A percentile compares a stretch with the other conserved stretches of the same genome.
These are phyloP conservation scores for Gymnopus androsaceus DNA, from an alignment of 1,284 basidiomycete species.

Conservation along the genomic window DNA sequence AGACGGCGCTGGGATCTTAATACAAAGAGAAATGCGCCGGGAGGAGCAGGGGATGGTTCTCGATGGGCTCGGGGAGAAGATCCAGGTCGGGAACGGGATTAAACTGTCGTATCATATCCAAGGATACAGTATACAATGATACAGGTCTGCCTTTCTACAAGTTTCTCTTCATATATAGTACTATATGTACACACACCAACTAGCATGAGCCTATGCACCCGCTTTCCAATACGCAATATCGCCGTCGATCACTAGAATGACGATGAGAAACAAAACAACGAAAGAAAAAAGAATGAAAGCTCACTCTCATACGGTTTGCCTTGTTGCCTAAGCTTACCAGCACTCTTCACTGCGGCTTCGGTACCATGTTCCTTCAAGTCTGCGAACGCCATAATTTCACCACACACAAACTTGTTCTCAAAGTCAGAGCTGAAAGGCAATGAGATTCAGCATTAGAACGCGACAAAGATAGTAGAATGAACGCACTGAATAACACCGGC, in stretches of 20 bases:
- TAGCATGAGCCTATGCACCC: constrained; percentile 43
- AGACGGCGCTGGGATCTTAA: constrained; percentile 55
- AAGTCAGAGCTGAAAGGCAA: constrained; percentile 73
- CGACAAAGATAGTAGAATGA: constrained; percentile 11
- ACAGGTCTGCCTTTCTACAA: no score
- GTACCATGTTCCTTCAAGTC: constrained; percentile 93
- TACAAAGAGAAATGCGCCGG: constrained; percentile 35
- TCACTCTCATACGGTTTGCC: constrained; percentile 94
- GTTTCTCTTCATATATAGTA: no score
- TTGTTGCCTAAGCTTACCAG: constrained; percentile 94
- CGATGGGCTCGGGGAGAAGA: no score
- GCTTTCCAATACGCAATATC: constrained; percentile 87
- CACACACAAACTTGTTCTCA: constrained; percentile 99
- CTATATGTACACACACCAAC: not conserved
- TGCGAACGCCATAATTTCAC: constrained; percentile 94
- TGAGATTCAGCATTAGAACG: not conserved
- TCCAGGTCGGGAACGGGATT: no score
- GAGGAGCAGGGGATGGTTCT: no score
- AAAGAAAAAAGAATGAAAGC: constrained; percentile 29
- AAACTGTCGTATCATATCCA: no score
- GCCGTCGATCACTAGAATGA: constrained; percentile 68
- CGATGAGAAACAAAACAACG: constrained; percentile 14
- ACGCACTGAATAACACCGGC: constrained; percentile 95
- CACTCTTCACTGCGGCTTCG: constrained; percentile 91
- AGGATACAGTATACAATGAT: no score